Evolutionary conservation across 257 asterid species (phyloP).

Genomic region (Solanum rostratum): DNA sequence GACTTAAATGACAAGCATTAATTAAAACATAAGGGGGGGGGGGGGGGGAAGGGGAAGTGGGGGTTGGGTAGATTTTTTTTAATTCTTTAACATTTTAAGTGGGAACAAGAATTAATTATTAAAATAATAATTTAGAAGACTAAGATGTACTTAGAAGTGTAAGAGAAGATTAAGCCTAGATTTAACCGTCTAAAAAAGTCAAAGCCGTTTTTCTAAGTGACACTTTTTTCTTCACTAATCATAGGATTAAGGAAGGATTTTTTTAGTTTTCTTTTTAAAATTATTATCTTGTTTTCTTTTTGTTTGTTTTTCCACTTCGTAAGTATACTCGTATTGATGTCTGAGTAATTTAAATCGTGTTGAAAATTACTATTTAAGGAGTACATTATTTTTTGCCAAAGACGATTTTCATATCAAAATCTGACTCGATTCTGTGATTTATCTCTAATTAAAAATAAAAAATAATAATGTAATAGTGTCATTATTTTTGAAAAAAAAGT

Average conservation of each 20-base stretch:
- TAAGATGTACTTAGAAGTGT: neutral
- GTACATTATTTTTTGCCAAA: too few relatives aligned
- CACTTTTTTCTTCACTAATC: neutral
- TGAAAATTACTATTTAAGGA: too few relatives aligned
- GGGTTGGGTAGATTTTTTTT: neutral
- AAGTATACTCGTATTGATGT: neutral
- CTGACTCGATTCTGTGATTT: too few relatives aligned
- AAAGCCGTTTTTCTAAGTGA: neutral
- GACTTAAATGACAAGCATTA: neutral
- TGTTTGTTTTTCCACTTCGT: fast-evolving
- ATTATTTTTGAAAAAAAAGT: too few relatives aligned
- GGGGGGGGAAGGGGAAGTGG: neutral
- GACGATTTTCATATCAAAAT: too few relatives aligned
- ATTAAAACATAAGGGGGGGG: neutral
- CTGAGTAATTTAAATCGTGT: too few relatives aligned
- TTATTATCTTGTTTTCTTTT: neutral
- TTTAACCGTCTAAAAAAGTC: neutral
- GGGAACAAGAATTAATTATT: neutral
- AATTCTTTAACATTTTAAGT: neutral
- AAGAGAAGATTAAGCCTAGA: neutral
- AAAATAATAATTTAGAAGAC: neutral
- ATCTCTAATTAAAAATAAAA: too few relatives aligned
- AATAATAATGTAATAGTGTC: too few relatives aligned
- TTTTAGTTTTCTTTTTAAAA: neutral
- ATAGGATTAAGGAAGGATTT: neutral